Conservation (phyloP, 306 rosid species). For the Benincasa hispida region DNA sequence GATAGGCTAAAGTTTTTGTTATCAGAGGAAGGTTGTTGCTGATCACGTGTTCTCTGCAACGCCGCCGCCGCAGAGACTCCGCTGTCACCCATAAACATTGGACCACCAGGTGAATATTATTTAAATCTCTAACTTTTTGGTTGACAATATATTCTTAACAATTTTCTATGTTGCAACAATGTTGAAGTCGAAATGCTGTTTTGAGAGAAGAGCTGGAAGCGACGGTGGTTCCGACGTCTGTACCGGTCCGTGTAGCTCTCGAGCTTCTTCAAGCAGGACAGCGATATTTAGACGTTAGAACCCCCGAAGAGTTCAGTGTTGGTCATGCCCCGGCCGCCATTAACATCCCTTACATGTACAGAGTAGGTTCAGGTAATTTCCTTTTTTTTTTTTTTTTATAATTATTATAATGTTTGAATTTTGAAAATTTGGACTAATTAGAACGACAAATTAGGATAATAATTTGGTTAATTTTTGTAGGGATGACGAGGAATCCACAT, state of each 20-base stretch:
- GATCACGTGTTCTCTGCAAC: neutral
- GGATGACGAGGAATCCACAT: conserved; percentile 57
- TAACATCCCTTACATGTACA: conserved; percentile 72
- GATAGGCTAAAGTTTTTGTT: neutral
- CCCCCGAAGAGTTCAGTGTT: conserved; percentile 57
- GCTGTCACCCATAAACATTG: neutral
- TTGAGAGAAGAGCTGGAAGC: conserved; percentile 37
- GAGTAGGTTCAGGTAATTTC: conserved; percentile 54
- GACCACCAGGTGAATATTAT: conserved; percentile 14
- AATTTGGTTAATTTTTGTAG: conserved; percentile 13
- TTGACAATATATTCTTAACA: too few relatives aligned
- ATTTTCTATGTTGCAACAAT: too few relatives aligned
- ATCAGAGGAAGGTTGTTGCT: neutral
- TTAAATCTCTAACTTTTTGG: too few relatives aligned
- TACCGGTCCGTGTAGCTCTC: conserved; percentile 73
- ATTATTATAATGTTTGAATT: too few relatives aligned
- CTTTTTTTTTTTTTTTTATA: too few relatives aligned
- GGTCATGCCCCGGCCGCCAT: conserved; percentile 66
- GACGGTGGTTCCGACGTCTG: conserved; percentile 54
- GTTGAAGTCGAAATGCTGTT: conserved; percentile 26
- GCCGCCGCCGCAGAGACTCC: neutral
- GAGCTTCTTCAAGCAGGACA: conserved; percentile 92
- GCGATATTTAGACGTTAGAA: conserved; percentile 82
- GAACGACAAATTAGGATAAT: too few relatives aligned
- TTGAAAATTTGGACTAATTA: too few relatives aligned